Base-by-base conservation (phyloP, 805 yeast species). In the Yamadazyma paraphyllophila region DNA sequence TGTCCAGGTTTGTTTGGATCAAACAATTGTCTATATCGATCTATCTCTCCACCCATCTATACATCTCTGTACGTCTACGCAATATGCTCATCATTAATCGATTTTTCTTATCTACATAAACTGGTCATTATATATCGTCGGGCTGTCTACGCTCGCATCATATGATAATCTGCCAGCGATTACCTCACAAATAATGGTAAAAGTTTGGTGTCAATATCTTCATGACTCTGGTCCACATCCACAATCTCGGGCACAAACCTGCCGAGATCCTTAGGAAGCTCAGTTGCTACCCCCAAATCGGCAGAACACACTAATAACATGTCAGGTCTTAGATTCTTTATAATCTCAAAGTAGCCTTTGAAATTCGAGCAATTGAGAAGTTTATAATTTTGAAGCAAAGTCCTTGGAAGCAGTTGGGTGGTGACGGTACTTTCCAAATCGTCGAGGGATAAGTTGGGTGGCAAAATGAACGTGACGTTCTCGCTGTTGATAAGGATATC, bases 391-490 rank as follows among this genome's bases (percentile, higher is more conserved):
- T 55, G 48, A 26, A 59, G 45, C 39, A 64, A 45, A 12, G 47
- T 52, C 51, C 52, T 56, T 0, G 24, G 24, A 20, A 68, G 65
- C 40, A 63, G 49, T 13, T 16, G 36, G 14, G 32, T 40, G 31
- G 39, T 42, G 16, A 31, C 31, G 12, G 43, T 36, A 8, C 40
- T 42, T 35, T 52, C 61, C 39, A 71, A 60, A 48, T 71, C 76
- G 27, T 69, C 74, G 25, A 66, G 55, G 10, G 67, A 62, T 24
- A 71, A 58, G 43, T 71, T 64, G 2, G 77, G 77, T 5, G 77
- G 76, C 25, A 71, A 61, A 39, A 71, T 71, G 51, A 71, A 71
- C 7, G 73, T 67, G 32, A 71, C 69, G 50, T 71, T 71, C 26
- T 66, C 71, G 2, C 66, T 55, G 26, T 62, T 65, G 44, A 61